These are phyloP conservation scores for Bolboschoenoplectus hybrid DNA, from an alignment of 202 grass and related monocot genomes.

Conservation along the genomic window DNA sequence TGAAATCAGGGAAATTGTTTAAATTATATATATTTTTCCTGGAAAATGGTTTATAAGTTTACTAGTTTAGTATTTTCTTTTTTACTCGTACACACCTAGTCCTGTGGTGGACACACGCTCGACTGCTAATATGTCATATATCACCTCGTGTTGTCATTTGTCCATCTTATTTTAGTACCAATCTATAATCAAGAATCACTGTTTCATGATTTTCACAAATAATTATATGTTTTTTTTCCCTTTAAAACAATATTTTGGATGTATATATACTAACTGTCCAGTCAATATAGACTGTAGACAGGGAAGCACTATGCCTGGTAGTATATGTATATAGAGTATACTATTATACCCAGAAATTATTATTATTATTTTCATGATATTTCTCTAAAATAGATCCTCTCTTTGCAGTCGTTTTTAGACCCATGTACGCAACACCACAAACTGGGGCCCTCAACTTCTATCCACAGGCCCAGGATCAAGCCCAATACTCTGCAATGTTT, in stretches of 20 bases:
- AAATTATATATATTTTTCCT: not conserved
- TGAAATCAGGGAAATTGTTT: not conserved
- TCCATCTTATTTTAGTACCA: not conserved
- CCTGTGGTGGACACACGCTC: conserved; percentile 25
- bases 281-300: not conserved
- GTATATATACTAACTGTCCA: not conserved
- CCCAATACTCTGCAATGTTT: conserved; percentile 21
- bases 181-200: not conserved
- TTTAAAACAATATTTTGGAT: not conserved
- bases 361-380: not conserved
- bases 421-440: conserved; percentile 25
- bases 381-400: not conserved
- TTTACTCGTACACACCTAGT: not conserved
- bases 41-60: not conserved
- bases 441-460: conserved; percentile 14
- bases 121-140: not conserved
- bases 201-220: conserved; percentile 4
- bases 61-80: not conserved
- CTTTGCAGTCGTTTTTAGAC: conserved; percentile 34
- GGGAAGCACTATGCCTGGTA: not conserved
- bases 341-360: not conserved
- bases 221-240: not conserved
- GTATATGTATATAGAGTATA: not conserved
- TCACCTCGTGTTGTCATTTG: not conserved
- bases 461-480: conserved; percentile 9